Evolutionary conservation across 208 protist genomes (phyloP).

Genomic region (Trypanosoma theileri): DNA sequence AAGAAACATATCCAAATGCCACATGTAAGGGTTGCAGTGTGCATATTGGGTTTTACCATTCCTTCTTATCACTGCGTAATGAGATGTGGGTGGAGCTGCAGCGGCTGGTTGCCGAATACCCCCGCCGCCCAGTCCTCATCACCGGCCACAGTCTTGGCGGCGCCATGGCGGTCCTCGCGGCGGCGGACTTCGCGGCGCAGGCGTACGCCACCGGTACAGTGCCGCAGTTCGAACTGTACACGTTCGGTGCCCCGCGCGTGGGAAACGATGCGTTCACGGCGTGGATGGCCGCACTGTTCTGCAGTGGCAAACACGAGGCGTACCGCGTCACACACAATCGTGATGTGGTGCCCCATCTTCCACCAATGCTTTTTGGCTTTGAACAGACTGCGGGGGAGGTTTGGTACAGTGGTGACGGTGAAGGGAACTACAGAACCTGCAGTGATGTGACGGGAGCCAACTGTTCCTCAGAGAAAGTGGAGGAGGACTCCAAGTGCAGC

Average conservation of each 20-base stretch:
- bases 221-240: conserved; percentile 51
- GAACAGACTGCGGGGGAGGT: conserved; percentile 50
- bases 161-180: conserved; percentile 54
- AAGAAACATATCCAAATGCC: conserved; percentile 35
- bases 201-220: background rate
- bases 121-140: conserved; percentile 43
- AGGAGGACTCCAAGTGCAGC: conserved; percentile 57
- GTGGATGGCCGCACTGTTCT: conserved; percentile 36
- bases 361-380: conserved; percentile 40
- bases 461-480: background rate
- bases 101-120: conserved; percentile 33
- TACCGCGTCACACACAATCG: conserved; percentile 53
- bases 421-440: conserved; percentile 32
- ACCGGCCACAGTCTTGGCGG: conserved; percentile 80
- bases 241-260: conserved; percentile 68
- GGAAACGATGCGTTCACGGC: conserved; percentile 53
- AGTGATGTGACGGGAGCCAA: conserved; percentile 18
- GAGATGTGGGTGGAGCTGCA: conserved; percentile 36
- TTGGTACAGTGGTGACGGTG: conserved; percentile 40
- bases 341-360: conserved; percentile 61
- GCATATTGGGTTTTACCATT: conserved; percentile 59
- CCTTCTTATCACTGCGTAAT: conserved; percentile 39
- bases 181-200: conserved; percentile 35
- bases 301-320: conserved; percentile 17
- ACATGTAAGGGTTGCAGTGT: conserved; percentile 34